Base-by-base conservation (phyloP, 2,329 filamentous ascomycete species). In the Alternaria sp. region DNA sequence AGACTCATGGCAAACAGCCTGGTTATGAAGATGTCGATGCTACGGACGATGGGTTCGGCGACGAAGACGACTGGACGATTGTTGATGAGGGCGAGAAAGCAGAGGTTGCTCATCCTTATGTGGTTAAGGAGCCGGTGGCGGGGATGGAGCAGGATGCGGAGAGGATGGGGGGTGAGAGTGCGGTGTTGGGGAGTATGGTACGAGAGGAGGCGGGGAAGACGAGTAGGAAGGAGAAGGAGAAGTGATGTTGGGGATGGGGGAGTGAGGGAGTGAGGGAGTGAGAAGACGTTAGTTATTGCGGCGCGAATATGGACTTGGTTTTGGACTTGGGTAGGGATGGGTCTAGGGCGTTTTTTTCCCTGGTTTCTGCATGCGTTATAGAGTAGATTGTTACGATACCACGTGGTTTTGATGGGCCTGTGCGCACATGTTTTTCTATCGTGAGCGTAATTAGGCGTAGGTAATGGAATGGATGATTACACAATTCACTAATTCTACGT, bases 41-140 rank as follows among this genome's bases (percentile, higher is more conserved):
- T 12, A 40, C 36, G n/a, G 89, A 89, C 30, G 89, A 89, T 30
- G 89, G 90, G 12, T 90, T 91, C 65, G 90, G 92, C 73, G 93
- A 96, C 77, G 92, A 92, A 73, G 93, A 96, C 77, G 92, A 90
- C 75, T 98, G 94, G 95, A 97, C 94, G 0, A 93, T 97, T 80
- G 87, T 97, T 19, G 93, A 92, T 28, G 86, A 87, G 30, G 82
- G 80, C 21, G 86, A 87, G 45, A 72, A 74, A 3, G 56, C 72
- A 5, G 71, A 73, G 10, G 56, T 70, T 7, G 52, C 67, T 9
- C 66, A 70, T 36, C 65, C 65, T 3, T 71, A 74, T 17, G 68
- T 74, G 55, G 64, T 68, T 15, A 69, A 74, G 43, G 66, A 72
- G 30, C 51, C 72, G 9, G 43, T 73, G 13, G 52, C 59, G 13